Evolutionary conservation across 2,329 filamentous ascomycete genomes (phyloP), one percentile per base, ranked within the genome.

Genomic region (Microdochium paspali): DNA sequence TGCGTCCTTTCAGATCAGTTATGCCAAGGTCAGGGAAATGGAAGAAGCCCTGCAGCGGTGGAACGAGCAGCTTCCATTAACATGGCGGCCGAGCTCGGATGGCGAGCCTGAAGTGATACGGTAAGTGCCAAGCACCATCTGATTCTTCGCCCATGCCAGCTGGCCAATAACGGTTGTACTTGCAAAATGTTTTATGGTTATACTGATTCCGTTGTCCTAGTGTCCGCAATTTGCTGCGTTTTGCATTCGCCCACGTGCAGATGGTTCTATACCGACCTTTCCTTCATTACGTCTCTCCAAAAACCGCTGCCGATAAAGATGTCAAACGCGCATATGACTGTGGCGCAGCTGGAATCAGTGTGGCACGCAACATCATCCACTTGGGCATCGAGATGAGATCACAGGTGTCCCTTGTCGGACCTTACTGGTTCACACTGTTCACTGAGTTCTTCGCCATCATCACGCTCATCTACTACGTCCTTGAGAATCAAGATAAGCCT

Each of bases 401-500:
- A 59, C 79, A 84, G 57, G 79, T 83, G 3, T 71, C 88, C 6
- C 70, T 93, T n/a, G 84, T 85, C 51, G 88, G 87, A 1, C 85
- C 87, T 0, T 90, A 89, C 63, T 93, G 87, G 87, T 91, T 91
- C 59, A 85, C 87, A 54, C 80, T 91, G 60, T 91, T 89, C 60
- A 89, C 86, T 2, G 85, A 87, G 15, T 90, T 89, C 66, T 90
- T 90, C 60, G 83, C 85, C 13, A 85, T 91, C 26, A 70, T 93
- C 26, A 87, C 87, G 0, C 70, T 93, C 43, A 73, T 91, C 1
- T 93, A 88, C 59, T 91, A 86, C 59, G 84, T 86, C 1, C 71
- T 89, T 13, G 87, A 91, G 61, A 91, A 91, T 53, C 85, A 85
- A 1, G 80, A 87, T 50, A 88, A 85, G 58, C 69, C 77, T 3